Evolutionary conservation across 306 rosid species (phyloP).

Genomic region (Purshia tridentata): DNA sequence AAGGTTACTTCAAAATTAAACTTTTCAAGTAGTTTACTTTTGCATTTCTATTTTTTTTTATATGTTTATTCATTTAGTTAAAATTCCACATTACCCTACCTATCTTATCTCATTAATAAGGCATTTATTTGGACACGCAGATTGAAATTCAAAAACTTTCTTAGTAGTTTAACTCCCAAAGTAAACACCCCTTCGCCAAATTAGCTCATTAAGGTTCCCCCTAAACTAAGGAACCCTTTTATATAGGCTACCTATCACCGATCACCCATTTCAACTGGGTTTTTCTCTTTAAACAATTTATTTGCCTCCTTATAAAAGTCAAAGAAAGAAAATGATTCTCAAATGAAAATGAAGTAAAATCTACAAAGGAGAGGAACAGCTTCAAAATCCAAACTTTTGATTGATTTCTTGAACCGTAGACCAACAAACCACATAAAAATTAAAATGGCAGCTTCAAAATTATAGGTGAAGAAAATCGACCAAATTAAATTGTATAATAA

Average conservation of each 20-base stretch:
- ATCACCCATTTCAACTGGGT: neutral
- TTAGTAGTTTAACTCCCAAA: neutral
- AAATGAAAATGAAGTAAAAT: constrained; percentile 1
- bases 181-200: neutral
- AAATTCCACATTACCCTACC: neutral
- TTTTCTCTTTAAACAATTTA: neutral
- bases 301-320: neutral
- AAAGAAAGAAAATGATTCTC: neutral
- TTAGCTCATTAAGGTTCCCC: neutral
- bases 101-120: neutral
- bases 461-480: neutral
- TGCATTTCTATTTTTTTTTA: neutral
- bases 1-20: neutral
- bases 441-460: neutral
- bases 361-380: neutral
- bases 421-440: neutral
- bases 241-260: neutral
- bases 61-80: neutral
- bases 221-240: neutral
- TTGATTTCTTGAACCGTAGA: too few relatives aligned
- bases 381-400: neutral
- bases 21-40: neutral
- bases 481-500: neutral
- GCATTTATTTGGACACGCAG: neutral
- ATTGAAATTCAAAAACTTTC: neutral